Evolutionary conservation across 192 early-diverging fungal species (phyloP), one percentile per base, ranked within the genome.

Genomic region (Coemansia sp.): DNA sequence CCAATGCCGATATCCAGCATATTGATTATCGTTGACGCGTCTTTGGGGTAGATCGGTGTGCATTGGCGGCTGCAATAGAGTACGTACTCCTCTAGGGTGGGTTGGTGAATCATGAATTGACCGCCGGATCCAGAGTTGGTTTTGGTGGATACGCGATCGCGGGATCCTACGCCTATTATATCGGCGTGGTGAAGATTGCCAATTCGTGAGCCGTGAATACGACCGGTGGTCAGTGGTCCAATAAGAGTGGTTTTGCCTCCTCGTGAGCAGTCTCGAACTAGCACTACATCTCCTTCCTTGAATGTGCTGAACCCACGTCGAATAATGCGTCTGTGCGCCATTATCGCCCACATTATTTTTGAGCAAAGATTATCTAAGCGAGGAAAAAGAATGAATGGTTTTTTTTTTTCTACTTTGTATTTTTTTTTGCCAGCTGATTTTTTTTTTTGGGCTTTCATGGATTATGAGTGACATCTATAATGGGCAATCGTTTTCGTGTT

Each of bases 31-130:
- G 65, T 59, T 20, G 73, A 60, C 0, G 89, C 85, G 53, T 90
- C 89, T 37, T 88, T 88, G 0, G 89, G 87, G 57, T 90, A 90
- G 38, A 90, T 88, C 9, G 88, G 88, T 5, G 79, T 82, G 39
- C 73, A 66, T 28, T 51, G 59, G 7, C 79, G 69, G 1, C 16
- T 58, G 56, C 66, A 65, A 24, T 63, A 37, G 18, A 66, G 62
- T 9, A 71, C 48, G 28, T 76, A 82, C 16, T 75, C 73, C 23
- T 53, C 62, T 7, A 82, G 43, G 0, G 79, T 82, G 14, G 79
- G 79, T 9, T 63, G 63, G 21, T 82, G 79, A 3, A 76, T 46
- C 38, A 82, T 62, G 61, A 63, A 76, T 57, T 55, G 28, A 26
- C 59, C 58, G n/a, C 58, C 60, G 3, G 33, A 24, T 2, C 65